Evolutionary conservation across 495 filamentous ascomycete species (phyloP).

Genomic region (Hypoxylon subgilvum): DNA sequence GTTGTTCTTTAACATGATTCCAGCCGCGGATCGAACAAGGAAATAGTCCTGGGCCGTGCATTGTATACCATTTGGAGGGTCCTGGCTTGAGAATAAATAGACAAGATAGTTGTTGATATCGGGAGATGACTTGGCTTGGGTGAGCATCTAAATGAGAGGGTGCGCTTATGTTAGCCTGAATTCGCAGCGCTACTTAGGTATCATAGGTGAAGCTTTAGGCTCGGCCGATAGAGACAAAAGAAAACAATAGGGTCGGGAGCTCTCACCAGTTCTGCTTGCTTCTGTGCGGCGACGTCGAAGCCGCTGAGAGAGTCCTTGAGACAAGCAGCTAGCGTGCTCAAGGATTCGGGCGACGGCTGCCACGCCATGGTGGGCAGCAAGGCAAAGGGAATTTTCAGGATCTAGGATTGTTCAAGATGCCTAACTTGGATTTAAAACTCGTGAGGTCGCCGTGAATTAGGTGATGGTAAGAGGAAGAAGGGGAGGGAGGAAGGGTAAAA

Average conservation of each 20-base stretch:
- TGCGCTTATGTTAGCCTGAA: conserved; percentile 35
- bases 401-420: conserved; percentile 10
- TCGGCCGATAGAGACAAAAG: background rate
- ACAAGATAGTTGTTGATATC: conserved; percentile 97
- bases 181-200: conserved; percentile 1
- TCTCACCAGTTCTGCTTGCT: conserved; percentile 75
- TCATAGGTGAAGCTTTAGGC: conserved; percentile 1
- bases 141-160: conserved; percentile 74
- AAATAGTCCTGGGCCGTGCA: conserved; percentile 67
- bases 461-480: background rate
- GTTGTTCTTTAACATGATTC: conserved; percentile 94
- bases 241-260: background rate
- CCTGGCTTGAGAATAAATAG: conserved; percentile 79
- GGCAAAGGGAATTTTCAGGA: conserved; percentile 3
- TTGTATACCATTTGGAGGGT: conserved; percentile 62
- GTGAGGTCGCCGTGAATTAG: conserved; percentile 2
- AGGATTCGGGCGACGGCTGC: conserved; percentile 86
- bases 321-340: conserved; percentile 86
- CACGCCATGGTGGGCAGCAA: conserved; percentile 72
- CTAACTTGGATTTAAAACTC: background rate
- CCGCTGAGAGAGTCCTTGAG: conserved; percentile 90
- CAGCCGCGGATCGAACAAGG: conserved; percentile 81
- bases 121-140: conserved; percentile 84
- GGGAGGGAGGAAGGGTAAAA: conserved; percentile 3
- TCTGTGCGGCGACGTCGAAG: conserved; percentile 76